Evolutionary conservation across 345 rosid species (phyloP).

Genomic region (Brassica incana): DNA sequence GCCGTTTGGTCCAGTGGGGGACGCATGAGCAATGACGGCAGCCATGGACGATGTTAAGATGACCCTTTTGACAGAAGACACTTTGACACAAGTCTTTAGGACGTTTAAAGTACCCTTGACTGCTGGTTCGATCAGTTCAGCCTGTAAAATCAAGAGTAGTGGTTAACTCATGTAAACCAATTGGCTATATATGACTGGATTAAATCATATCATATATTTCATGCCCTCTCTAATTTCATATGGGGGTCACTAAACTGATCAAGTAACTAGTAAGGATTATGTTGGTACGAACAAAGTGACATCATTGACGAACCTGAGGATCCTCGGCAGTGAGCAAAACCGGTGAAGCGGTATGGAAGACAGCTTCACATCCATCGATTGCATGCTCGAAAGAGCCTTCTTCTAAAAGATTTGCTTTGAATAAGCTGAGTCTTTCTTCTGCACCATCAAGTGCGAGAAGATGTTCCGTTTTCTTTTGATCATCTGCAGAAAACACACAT

Average conservation of each 20-base stretch:
- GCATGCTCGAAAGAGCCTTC: not conserved
- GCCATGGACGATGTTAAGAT: conserved; percentile 49
- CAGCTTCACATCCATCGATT: not conserved
- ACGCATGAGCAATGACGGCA: conserved; percentile 30
- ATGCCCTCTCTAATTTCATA: not conserved
- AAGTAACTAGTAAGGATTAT: not conserved
- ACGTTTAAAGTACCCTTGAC: conserved; percentile 53
- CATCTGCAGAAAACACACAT: not conserved
- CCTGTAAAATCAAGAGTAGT: not conserved
- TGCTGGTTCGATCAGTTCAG: conserved; percentile 47
- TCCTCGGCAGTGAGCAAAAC: not conserved
- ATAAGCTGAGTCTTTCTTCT: not conserved
- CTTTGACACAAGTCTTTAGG: conserved; percentile 44
- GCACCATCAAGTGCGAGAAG: not conserved
- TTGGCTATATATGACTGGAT: not conserved
- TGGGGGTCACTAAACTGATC: not conserved
- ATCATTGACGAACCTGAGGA: conserved; percentile 1
- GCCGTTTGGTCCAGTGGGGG: conserved; percentile 27
- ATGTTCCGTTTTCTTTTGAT: not conserved
- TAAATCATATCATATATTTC: not conserved
- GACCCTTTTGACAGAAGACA: conserved; percentile 45
- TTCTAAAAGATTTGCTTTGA: not conserved
- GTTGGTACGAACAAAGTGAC: not conserved
- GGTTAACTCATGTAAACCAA: not conserved
- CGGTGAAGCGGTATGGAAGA: not conserved